Evolutionary conservation across 805 yeast species (phyloP).

Genomic region (Saturnispora zaruensis): DNA sequence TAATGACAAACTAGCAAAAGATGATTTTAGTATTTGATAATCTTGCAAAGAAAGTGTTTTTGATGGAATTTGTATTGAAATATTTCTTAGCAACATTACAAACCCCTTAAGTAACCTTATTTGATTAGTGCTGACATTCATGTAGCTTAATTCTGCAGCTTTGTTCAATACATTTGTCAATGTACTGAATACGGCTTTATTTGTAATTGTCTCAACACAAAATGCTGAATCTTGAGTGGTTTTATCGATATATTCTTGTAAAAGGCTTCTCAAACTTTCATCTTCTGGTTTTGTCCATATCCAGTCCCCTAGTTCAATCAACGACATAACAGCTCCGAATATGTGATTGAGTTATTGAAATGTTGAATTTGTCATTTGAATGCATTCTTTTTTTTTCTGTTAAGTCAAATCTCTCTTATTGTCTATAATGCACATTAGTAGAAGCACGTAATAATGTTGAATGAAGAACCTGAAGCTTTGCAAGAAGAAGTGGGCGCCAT

Average conservation of each 20-base stretch:
- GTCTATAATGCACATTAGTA: background rate
- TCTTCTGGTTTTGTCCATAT: background rate
- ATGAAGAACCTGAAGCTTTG: constrained; percentile 26
- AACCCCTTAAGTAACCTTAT: constrained; percentile 20
- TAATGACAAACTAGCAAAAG: background rate
- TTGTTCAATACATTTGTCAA: constrained; percentile 88
- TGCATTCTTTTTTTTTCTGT: background rate
- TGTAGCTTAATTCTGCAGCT: constrained; percentile 54
- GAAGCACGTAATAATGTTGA: background rate
- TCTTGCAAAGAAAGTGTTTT: background rate
- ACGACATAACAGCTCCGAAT: background rate
- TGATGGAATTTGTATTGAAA: constrained; percentile 12
- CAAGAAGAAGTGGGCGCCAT: constrained; percentile 73
- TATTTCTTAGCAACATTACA: constrained; percentile 18
- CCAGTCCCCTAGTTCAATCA: background rate
- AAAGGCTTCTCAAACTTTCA: background rate
- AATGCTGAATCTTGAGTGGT: background rate
- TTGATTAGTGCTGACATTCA: background rate
- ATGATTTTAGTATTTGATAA: background rate
- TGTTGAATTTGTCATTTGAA: background rate
- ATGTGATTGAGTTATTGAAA: background rate
- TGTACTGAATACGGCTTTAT: constrained; percentile 33
- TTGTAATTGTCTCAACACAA: background rate
- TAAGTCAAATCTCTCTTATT: background rate
- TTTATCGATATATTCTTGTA: background rate